Evolutionary conservation across 495 filamentous ascomycete genomes (phyloP).

Genomic region (Penicillium macrosclerotiorum): DNA sequence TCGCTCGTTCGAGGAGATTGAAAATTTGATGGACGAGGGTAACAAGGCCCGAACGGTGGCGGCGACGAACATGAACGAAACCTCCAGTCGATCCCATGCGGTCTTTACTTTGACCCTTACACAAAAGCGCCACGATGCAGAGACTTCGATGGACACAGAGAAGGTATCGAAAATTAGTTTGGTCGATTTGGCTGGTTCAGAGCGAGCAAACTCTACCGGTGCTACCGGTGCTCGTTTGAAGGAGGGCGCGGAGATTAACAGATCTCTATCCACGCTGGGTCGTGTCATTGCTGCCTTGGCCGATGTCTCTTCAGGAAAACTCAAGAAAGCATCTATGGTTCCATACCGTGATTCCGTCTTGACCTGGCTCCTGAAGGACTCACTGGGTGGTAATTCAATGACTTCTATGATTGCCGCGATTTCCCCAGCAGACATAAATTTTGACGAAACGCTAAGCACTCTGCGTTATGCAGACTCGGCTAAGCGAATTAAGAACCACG

Average conservation of each 20-base stretch:
- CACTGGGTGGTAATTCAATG: slow-evolving; percentile 97
- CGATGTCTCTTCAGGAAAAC: slow-evolving; percentile 83
- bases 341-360: slow-evolving; percentile 96
- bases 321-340: slow-evolving; percentile 80
- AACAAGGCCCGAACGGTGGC: slow-evolving; percentile 98
- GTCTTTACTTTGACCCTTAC: slow-evolving; percentile 96
- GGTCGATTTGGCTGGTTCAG: slow-evolving; percentile 96
- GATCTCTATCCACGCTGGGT: slow-evolving; percentile 92
- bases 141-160: slow-evolving; percentile 94
- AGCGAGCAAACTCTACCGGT: slow-evolving; percentile 92
- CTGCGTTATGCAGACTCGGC: slow-evolving; percentile 96
- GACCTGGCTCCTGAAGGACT: slow-evolving; percentile 97
- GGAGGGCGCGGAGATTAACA: slow-evolving; percentile 98
- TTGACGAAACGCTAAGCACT: slow-evolving; percentile 94
- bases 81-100: slow-evolving; percentile 94
- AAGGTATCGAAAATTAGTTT: slow-evolving; percentile 97
- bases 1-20: slow-evolving; percentile 92
- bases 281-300: slow-evolving; percentile 97
- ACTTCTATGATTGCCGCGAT: slow-evolving; percentile 99
- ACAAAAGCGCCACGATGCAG: slow-evolving; percentile 87
- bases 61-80: slow-evolving; percentile 99
- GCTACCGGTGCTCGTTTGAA: slow-evolving; percentile 95
- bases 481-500: slow-evolving; percentile 99
- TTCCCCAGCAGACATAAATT: slow-evolving; percentile 98
- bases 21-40: slow-evolving; percentile 97